Conservation (phyloP, 2,329 filamentous ascomycete species). For the Juglanconis juglandina region DNA sequence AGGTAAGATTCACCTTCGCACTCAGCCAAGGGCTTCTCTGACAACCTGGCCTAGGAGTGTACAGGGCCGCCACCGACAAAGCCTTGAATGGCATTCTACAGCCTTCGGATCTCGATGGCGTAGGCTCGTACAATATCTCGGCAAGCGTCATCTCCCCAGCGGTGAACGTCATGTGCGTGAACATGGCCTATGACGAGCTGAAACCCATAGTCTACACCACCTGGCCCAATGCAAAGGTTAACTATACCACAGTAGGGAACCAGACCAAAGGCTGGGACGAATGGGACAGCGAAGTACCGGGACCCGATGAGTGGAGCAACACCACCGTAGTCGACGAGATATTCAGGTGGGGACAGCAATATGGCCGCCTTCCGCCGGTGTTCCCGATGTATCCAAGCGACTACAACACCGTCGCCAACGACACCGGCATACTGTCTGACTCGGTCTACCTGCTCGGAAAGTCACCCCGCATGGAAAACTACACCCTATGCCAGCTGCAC, state of each 20-base stretch:
- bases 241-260: constrained; percentile 17
- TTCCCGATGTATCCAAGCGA: constrained; percentile 53
- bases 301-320: constrained; percentile 44
- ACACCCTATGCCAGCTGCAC: constrained; percentile 65
- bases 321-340: constrained; percentile 63
- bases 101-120: constrained; percentile 59
- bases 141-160: constrained; percentile 69
- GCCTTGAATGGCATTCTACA: constrained; percentile 65
- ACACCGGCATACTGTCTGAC: constrained; percentile 38
- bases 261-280: constrained; percentile 32
- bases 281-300: constrained; percentile 40
- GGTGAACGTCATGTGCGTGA: constrained; percentile 70
- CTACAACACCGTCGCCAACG: constrained; percentile 66
- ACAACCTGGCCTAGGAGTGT: constrained; percentile 44
- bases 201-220: constrained; percentile 59
- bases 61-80: constrained; percentile 58
- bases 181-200: constrained; percentile 58
- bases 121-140: constrained; percentile 65
- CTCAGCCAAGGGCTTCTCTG: background rate
- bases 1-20: constrained; percentile 26
- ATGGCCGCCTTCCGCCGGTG: constrained; percentile 49
- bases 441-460: constrained; percentile 67
- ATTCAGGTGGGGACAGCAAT: constrained; percentile 61
- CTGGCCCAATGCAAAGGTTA: constrained; percentile 51
- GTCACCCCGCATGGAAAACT: constrained; percentile 38